These are phyloP conservation scores for Euryodendron excelsum DNA, from an alignment of 148 eudicot species.

Conservation along the genomic window DNA sequence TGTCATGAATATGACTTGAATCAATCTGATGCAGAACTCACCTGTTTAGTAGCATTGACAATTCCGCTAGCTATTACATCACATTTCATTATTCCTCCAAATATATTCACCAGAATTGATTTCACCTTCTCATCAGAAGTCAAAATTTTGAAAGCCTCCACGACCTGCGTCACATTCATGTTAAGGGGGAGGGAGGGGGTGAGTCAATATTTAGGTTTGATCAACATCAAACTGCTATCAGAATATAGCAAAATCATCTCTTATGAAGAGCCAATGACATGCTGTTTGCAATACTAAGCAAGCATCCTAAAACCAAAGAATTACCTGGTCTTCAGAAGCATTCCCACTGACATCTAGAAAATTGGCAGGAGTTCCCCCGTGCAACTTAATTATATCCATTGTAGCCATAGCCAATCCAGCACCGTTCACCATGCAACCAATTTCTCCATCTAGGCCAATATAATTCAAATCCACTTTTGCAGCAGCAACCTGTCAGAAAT, in stretches of 20 bases:
- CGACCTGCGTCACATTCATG: slow-evolving; percentile 38
- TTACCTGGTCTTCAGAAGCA: slow-evolving; percentile 95
- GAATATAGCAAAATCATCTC: neutral
- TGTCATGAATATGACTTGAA: neutral
- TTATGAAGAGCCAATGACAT: neutral
- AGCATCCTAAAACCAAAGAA: neutral
- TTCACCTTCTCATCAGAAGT: slow-evolving; percentile 96
- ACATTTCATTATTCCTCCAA: slow-evolving; percentile 99
- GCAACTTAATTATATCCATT: slow-evolving; percentile 95
- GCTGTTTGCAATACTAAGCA: neutral
- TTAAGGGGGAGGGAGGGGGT: too few relatives aligned
- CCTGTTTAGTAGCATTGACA: slow-evolving; percentile 96
- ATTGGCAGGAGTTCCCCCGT: slow-evolving; percentile 98
- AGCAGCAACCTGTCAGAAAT: slow-evolving; percentile 70
- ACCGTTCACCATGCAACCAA: slow-evolving; percentile 99
- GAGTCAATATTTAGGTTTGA: too few relatives aligned
- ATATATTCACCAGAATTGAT: slow-evolving; percentile 92
- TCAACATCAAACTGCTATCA: neutral
- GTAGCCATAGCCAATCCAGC: slow-evolving; percentile 99
- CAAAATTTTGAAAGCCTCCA: slow-evolving; percentile 94
- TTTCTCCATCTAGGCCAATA: slow-evolving; percentile 97
- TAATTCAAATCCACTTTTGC: slow-evolving; percentile 93
- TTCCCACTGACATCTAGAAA: slow-evolving; percentile 97
- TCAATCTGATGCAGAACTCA: slow-evolving; percentile 24
- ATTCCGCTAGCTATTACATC: slow-evolving; percentile 97